Base-by-base conservation (phyloP, 1,139 yeast species). In the Blastobotrys apis region DNA sequence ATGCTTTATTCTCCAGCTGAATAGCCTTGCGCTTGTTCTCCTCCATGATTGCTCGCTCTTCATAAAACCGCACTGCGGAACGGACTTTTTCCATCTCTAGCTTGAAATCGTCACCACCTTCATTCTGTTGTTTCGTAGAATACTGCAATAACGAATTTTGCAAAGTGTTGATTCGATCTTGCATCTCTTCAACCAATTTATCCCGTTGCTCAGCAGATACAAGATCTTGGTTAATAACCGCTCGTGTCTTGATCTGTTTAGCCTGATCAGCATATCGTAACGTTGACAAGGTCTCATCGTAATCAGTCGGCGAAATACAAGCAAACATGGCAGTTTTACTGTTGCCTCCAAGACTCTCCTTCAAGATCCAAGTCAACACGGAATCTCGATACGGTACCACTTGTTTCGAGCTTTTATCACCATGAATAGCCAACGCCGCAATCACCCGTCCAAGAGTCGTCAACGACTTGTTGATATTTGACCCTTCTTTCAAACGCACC, bases 381-480 rank as follows among this genome's bases (percentile, higher is more conserved):
- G 92, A 83, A 52, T 84, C 94, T 48, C 94, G 69, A 57, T 79
- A 84, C 0, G 94, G 90, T 1, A 80, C 73, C 16, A 78, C 64
- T 10, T 66, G 57, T 25, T 47, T 50, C 2, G 54, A 44, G 20
- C 49, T 33, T 27, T 33, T 29, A 31, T 31, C 53, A 26, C 53
- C 52, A 25, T 49, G 52, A 22, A 69, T 73, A 0, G 86, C 76
- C 39, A 84, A 66, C 1, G 79, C 62, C 26, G 81, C 78, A 32
- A 84, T 79, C 23, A 87, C 85, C 39, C 94, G 66, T 0, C 95
- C 94, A 19, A 84, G 67, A 0, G 87, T 84, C 0, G 90, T 80
- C 45, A 84, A 66, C 0, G 90, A 81, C 58, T 81, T 80, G 64
- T 84, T 85, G 55, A 85, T 84, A 49, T 79, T 77, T 4, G 80